Evolutionary conservation across 495 filamentous ascomycete genomes (phyloP).

Genomic region (Pseudotulostoma volvatum): DNA sequence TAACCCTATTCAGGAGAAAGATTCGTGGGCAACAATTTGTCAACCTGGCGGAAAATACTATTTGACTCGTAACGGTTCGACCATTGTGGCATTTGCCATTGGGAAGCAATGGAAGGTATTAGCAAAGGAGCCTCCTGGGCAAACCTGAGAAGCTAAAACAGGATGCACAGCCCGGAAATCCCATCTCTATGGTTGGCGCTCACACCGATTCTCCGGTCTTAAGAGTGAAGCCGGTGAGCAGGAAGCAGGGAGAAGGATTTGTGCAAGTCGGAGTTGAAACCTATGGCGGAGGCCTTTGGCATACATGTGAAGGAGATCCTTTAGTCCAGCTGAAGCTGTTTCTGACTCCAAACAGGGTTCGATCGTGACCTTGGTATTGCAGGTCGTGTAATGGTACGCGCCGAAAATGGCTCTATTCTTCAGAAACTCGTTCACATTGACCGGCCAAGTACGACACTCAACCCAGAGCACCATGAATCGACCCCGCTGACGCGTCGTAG

Average conservation of each 20-base stretch:
- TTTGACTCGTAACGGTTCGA: conserved; percentile 85
- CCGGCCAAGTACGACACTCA: conserved; percentile 44
- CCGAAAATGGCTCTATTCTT: conserved; percentile 52
- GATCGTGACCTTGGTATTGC: conserved; percentile 88
- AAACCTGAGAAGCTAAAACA: background rate
- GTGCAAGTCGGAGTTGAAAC: conserved; percentile 92
- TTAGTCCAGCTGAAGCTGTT: background rate
- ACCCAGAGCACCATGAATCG: background rate
- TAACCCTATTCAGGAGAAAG: conserved; percentile 55
- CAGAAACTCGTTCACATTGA: conserved; percentile 85
- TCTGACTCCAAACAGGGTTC: conserved; percentile 44
- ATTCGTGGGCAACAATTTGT: conserved; percentile 68
- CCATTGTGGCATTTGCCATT: conserved; percentile 87
- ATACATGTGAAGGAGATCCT: conserved; percentile 34
- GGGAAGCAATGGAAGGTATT: conserved; percentile 71
- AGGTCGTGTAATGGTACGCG: conserved; percentile 70
- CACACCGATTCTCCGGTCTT: conserved; percentile 91
- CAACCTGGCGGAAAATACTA: conserved; percentile 89
- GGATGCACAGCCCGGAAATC: conserved; percentile 54
- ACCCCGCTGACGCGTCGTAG: conserved; percentile 12
- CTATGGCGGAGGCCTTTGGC: conserved; percentile 75
- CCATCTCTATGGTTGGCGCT: conserved; percentile 87
- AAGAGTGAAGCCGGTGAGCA: conserved; percentile 85
- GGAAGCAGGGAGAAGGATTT: conserved; percentile 74
- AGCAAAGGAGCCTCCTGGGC: background rate